These are phyloP conservation scores for Senecio squalidus DNA, from an alignment of 140 eudicot genomes.

Conservation along the genomic window DNA sequence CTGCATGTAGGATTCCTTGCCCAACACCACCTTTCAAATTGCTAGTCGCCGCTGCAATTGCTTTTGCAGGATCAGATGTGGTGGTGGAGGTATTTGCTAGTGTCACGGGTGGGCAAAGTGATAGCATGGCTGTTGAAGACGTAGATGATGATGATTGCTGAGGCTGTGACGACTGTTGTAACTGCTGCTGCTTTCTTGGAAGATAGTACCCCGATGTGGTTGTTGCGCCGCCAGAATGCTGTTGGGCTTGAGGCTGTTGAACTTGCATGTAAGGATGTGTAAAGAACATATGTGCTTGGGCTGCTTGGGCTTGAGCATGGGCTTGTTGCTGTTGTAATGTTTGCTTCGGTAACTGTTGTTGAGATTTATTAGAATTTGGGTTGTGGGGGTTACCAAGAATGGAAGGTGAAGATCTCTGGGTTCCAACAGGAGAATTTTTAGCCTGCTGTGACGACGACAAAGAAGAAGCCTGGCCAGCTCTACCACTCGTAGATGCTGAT, in stretches of 20 bases:
- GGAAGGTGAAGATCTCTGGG: conserved; percentile 79
- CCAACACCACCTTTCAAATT: conserved; percentile 55
- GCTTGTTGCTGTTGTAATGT: conserved; percentile 38
- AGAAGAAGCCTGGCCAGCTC: conserved; percentile 42
- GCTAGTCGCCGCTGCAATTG: conserved; percentile 76
- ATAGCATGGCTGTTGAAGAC: conserved; percentile 54
- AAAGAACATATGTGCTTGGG: conserved; percentile 29
- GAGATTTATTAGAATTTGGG: conserved; percentile 40
- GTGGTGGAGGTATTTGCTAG: conserved; percentile 34
- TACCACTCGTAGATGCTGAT: conserved; percentile 46
- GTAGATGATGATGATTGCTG: conserved; percentile 27
- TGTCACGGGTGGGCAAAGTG: conserved; percentile 43
- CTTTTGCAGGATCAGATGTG: conserved; percentile 89
- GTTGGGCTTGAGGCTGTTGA: conserved; percentile 29
- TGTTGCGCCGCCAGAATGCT: conserved; percentile 33
- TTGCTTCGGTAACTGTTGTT: conserved; percentile 33
- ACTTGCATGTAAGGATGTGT: conserved; percentile 35
- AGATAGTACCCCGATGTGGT: conserved; percentile 47
- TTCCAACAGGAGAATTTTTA: conserved; percentile 41
- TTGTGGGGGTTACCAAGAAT: conserved; percentile 72
- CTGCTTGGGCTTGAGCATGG: conserved; percentile 16
- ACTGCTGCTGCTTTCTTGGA: conserved; percentile 57
- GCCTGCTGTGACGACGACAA: conserved; percentile 57
- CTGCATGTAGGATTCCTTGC: conserved; percentile 50
- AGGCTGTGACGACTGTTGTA: conserved; percentile 24